These are phyloP conservation scores for Incumbomyces delicatus DNA, from an alignment of 2,329 filamentous ascomycete genomes.

Conservation along the genomic window DNA sequence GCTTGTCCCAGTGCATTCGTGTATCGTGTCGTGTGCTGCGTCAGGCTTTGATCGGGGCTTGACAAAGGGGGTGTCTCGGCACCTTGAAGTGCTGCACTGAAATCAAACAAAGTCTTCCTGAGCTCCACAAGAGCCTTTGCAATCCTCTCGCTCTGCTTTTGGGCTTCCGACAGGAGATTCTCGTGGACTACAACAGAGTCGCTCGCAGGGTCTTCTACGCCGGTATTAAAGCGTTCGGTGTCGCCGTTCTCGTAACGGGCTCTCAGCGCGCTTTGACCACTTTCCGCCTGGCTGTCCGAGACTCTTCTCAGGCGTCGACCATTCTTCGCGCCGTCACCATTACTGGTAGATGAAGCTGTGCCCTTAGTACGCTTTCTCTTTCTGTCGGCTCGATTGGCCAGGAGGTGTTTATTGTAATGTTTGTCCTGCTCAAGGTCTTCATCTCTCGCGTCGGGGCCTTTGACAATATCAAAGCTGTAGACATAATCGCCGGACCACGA, in stretches of 20 bases:
- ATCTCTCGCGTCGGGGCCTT: slow-evolving; percentile 47
- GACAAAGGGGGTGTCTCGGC: slow-evolving; percentile 19
- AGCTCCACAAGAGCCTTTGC: slow-evolving; percentile 46
- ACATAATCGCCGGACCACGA: slow-evolving; percentile 61
- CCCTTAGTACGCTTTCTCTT: slow-evolving; percentile 50
- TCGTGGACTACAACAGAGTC: slow-evolving; percentile 28
- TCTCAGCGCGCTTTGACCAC: slow-evolving; percentile 41
- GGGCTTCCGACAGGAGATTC: slow-evolving; percentile 41
- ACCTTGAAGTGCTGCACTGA: slow-evolving; percentile 26
- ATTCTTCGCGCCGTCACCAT: slow-evolving; percentile 31
- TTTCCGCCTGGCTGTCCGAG: slow-evolving; percentile 30
- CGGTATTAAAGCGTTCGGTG: slow-evolving; percentile 41
- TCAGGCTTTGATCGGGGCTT: slow-evolving; percentile 22
- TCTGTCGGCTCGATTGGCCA: slow-evolving; percentile 31
- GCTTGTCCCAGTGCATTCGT: slow-evolving; percentile 34
- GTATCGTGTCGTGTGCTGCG: slow-evolving; percentile 30
- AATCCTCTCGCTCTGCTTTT: slow-evolving; percentile 45
- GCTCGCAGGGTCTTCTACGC: not conserved
- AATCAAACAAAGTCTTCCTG: slow-evolving; percentile 46
- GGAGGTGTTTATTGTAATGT: slow-evolving; percentile 24
- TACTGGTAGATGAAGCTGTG: slow-evolving; percentile 31
- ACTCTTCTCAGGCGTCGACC: slow-evolving; percentile 41
- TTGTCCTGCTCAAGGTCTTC: slow-evolving; percentile 22
- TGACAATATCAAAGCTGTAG: slow-evolving; percentile 55
- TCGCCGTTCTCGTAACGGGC: slow-evolving; percentile 53